phyloP scores from a whole-genome alignment of 2,329 filamentous ascomycete species.

The Ceratocystiopsis brevicomis region DNA sequence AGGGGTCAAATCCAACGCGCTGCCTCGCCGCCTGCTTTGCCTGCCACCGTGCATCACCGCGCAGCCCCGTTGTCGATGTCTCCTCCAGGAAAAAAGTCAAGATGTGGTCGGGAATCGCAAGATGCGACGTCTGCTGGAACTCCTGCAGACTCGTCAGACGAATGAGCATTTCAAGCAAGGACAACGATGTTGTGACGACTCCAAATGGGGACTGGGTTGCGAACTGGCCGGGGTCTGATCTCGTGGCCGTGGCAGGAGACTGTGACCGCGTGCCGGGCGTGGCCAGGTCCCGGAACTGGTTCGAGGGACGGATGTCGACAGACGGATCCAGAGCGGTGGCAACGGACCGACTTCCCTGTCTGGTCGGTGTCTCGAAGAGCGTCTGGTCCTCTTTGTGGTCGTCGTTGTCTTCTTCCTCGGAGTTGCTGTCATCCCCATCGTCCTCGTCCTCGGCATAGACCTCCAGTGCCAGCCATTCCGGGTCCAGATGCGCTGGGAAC shows the following conservation, averaged over 20 bases:
- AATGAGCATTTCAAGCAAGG: conserved; percentile 73
- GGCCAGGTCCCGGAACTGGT: conserved; percentile 23
- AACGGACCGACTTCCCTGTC: not conserved
- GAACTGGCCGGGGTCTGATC: conserved; percentile 10
- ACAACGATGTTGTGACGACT: conserved; percentile 38
- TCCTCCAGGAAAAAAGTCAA: conserved; percentile 69
- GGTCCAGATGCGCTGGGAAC: conserved; percentile 58
- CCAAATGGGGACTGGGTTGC: conserved; percentile 29
- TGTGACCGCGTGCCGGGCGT: conserved; percentile 9
- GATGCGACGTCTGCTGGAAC: conserved; percentile 74
- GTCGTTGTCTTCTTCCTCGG: conserved; percentile 16
- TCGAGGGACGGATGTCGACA: conserved; percentile 21
- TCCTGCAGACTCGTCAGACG: conserved; percentile 76
- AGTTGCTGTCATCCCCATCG: conserved; percentile 5
- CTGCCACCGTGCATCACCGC: conserved; percentile 25
- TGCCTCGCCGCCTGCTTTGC: conserved; percentile 27
- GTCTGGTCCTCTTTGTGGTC: conserved; percentile 23
- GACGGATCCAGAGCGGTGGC: conserved; percentile 7
- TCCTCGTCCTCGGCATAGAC: conserved; percentile 49
- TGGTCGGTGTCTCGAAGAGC: conserved; percentile 5
- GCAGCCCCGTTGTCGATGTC: conserved; percentile 31
- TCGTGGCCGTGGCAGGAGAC: not conserved
- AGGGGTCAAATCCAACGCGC: conserved; percentile 37
- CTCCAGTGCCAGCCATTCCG: conserved; percentile 82
- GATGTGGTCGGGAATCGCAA: conserved; percentile 79